Evolutionary conservation across 2,329 filamentous ascomycete genomes (phyloP), one percentile per base, ranked within the genome.

Genomic region (Ramularia endophylla): DNA sequence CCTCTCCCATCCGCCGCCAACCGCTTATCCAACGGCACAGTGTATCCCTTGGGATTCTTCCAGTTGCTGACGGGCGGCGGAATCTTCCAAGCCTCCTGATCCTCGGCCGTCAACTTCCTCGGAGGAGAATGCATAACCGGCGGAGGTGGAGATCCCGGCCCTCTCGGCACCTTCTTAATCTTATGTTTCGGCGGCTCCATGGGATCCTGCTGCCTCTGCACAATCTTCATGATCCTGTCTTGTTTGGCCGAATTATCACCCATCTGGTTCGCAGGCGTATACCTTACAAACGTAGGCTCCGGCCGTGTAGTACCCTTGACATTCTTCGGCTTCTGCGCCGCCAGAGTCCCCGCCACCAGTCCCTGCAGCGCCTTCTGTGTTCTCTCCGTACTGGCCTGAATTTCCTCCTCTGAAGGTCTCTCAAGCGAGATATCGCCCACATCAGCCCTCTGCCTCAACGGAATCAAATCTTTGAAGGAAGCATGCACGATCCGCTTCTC

Each of bases 31-130:
- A 98, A 66, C 0, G 92, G 87, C 1, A 98, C 87, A 0, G 92
- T 98, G 61, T 95, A 98, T 57, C 92, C 92, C 70, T 97, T 97
- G 1, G 90, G 87, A 64, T 98, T 98, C 77, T 98, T 98, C 92
- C 92, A 98, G 65, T 97, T 97, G 15, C 87, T 94, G 2, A 98
- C 83, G 0, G 90, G 86, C 2, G 90, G 88, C 0, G 82, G 82
- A 22, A 87, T 95, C 59, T 83, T 88, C 92, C 92, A 98, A 44
- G 86, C 87, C 64, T 97, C 92, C 65, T 97, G 90, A 56, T 98
- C 92, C 63, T 95, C 89, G 5, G 90, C 92, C 1, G 92, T 98
- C 47, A 98, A 74, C 61, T 97, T 98, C 48, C 92, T 75, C 0
- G 92, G 89, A 11, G 92, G 92, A 2, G 87, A 95, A 64, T 94